Base-by-base conservation (phyloP, 2,329 filamentous ascomycete species). In the Alternaria solani region DNA sequence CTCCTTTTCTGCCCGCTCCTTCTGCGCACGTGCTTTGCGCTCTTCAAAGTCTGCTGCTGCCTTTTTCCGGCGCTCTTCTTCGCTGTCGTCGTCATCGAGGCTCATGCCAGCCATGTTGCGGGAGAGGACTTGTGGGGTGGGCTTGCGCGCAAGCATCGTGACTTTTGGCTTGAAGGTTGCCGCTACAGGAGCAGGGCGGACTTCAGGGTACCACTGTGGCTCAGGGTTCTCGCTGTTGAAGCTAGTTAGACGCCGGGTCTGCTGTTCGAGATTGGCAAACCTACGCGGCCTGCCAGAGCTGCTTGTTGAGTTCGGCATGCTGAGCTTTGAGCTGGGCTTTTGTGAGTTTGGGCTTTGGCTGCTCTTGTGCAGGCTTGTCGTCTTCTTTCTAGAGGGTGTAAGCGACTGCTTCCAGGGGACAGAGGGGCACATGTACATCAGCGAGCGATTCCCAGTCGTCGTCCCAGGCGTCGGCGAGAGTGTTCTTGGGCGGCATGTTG, bases 201-300 rank as follows among this genome's bases (percentile, higher is more conserved):
- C 84, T 74, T 93, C 88, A 57, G 95, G 83, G 76, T 90, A 96
- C 76, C 92, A 88, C 71, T 91, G 88, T 11, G 90, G 88, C 64
- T 93, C 86, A 16, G 89, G 87, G 8, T 91, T 84, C 78, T 97
- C 92, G 51, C 90, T 93, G 72, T 53, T 41, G 32, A 32, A 28
- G 46, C 16, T 39, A 42, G 47, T 75, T 55, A 75, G 68, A 61
- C 48, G 41, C 26, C 46, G 23, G 42, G 18, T 53, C 30, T 16
- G 32, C 6, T 42, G 23, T 16, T 30, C 18, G 23, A 23, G 25
- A 20, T n/a, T 28, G 28, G 26, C 30, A 23, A 23, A 71, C 87
- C 57, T 87, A 95, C 90, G 94, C 94, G 73, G 93, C 89, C 73
- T 95, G 88, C 94, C 94, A 97, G 57, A 97, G 81, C 78, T 91